phyloP scores from a whole-genome alignment of 352 stramenopile genomes.

The Phytophthora crassamura region DNA sequence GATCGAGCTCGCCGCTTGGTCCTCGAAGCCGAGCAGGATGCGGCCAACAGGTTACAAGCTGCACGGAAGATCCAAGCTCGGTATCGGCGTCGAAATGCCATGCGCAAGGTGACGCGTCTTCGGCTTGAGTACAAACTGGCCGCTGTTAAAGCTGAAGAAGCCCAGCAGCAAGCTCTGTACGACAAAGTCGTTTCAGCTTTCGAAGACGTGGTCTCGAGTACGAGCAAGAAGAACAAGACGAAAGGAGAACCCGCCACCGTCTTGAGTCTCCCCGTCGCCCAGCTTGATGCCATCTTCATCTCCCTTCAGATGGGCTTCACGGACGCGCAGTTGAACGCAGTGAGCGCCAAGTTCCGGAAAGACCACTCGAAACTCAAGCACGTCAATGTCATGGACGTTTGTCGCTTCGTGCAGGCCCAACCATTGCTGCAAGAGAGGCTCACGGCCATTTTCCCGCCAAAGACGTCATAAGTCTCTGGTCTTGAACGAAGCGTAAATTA shows the following conservation, averaged over 20 bases:
- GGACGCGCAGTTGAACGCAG: conserved; percentile 35
- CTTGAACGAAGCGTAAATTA: background rate
- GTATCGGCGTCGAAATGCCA: conserved; percentile 62
- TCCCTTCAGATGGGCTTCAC: conserved; percentile 44
- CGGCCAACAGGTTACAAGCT: conserved; percentile 28
- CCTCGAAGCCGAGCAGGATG: conserved; percentile 41
- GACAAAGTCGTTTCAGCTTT: conserved; percentile 55
- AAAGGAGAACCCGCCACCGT: conserved; percentile 25
- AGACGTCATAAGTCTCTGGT: conserved; percentile 1
- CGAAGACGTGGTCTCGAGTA: conserved; percentile 27
- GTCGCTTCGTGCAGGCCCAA: conserved; percentile 51
- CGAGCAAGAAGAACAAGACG: conserved; percentile 34
- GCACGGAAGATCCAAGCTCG: conserved; percentile 72
- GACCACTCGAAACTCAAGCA: conserved; percentile 48
- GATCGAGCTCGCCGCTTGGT: conserved; percentile 40
- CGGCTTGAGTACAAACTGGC: conserved; percentile 59
- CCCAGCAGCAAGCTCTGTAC: conserved; percentile 55
- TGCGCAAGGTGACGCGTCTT: conserved; percentile 54
- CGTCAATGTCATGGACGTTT: conserved; percentile 75
- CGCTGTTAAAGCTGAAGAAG: conserved; percentile 53
- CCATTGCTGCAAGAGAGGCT: conserved; percentile 37
- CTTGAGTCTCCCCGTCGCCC: conserved; percentile 48
- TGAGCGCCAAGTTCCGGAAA: conserved; percentile 41
- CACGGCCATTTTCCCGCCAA: conserved; percentile 12
- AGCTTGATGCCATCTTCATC: conserved; percentile 53